These are phyloP conservation scores for Aureoboletus auriporus DNA, from an alignment of 768 basidiomycete species.

Conservation along the genomic window DNA sequence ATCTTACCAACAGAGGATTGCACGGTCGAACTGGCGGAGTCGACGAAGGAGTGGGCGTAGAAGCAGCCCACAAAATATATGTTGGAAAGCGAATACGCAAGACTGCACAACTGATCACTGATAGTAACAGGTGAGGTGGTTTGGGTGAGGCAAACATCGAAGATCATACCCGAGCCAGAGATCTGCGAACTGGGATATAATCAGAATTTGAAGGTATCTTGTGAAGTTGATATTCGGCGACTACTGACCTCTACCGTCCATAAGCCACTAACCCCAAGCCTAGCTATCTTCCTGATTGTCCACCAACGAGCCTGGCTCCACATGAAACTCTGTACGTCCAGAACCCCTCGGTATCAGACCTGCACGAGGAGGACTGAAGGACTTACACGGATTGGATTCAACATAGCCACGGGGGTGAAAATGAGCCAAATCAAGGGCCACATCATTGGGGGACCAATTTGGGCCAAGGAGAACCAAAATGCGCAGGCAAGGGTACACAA, in stretches of 20 bases:
- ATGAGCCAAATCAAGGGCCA: constrained; percentile 86
- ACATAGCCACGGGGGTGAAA: constrained; percentile 50
- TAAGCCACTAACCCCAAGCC: constrained; percentile 65
- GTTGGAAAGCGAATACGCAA: constrained; percentile 70
- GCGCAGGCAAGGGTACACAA: constrained; percentile 69
- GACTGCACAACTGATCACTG: constrained; percentile 81
- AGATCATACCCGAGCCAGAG: constrained; percentile 82
- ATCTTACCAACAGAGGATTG: not conserved
- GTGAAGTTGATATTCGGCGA: not conserved
- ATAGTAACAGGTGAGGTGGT: constrained; percentile 5
- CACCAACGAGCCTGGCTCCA: constrained; percentile 56
- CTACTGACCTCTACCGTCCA: constrained; percentile 65
- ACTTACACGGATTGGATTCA: constrained; percentile 71
- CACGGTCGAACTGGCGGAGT: not conserved
- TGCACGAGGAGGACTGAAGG: not conserved
- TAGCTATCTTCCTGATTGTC: constrained; percentile 62
- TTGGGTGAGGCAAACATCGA: not conserved
- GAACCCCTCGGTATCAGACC: not conserved
- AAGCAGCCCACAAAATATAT: constrained; percentile 73
- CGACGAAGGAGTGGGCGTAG: constrained; percentile 39
- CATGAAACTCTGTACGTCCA: constrained; percentile 45
- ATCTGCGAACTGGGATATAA: constrained; percentile 59
- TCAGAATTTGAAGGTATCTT: constrained; percentile 3
- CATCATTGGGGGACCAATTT: constrained; percentile 62
- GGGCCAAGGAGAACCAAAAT: constrained; percentile 81